Conservation (phyloP, 2,329 filamentous ascomycete species). For the Paecilomyces sp. region DNA sequence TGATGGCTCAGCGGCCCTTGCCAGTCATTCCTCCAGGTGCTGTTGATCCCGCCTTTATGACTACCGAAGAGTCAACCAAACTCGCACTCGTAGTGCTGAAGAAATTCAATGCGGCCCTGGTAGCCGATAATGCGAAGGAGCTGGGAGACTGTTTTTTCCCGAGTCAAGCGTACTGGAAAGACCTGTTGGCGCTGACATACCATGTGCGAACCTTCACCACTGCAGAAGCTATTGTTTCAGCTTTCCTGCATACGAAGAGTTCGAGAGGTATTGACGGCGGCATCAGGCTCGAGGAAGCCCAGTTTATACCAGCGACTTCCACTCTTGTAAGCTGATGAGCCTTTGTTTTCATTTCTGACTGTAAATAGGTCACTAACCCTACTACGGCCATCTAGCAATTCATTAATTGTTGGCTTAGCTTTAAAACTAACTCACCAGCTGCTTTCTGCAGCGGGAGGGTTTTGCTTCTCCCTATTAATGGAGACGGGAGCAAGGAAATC, state of each 20-base stretch:
- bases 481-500: background rate
- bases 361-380: constrained; percentile 6
- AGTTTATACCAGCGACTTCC: background rate
- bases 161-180: constrained; percentile 31
- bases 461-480: constrained; percentile 18
- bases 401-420: constrained; percentile 23
- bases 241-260: background rate
- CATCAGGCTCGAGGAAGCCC: background rate
- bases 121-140: constrained; percentile 8
- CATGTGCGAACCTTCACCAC: constrained; percentile 29
- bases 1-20: constrained; percentile 18
- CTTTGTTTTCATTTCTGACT: background rate
- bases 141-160: constrained; percentile 22
- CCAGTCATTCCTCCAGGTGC: constrained; percentile 10
- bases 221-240: constrained; percentile 9
- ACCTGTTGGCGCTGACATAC: constrained; percentile 29
- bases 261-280: background rate
- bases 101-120: background rate
- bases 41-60: background rate
- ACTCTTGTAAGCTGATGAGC: background rate
- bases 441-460: constrained; percentile 24
- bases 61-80: background rate
- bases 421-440: constrained; percentile 23
- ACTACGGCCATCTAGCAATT: constrained; percentile 17
- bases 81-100: background rate